Evolutionary conservation across 495 filamentous ascomycete species (phyloP), one percentile per base, ranked within the genome.

Genomic region (Trypethelium eluteriae): DNA sequence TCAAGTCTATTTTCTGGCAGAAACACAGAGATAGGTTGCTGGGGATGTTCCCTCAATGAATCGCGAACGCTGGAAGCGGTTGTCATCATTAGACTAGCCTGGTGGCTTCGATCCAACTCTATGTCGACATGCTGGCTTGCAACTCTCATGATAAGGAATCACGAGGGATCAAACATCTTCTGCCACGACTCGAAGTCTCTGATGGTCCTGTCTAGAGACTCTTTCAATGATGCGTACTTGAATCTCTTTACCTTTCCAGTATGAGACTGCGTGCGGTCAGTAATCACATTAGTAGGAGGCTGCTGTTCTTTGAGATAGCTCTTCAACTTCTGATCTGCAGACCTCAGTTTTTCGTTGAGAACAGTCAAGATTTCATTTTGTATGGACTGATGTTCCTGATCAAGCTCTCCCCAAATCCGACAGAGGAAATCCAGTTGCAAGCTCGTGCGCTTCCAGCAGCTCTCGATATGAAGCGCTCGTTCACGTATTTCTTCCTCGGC

Each of bases 401-500:
- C 74, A 39, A 83, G 74, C 5, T 64, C 68, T 11, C 75, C 14
- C 25, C 72, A 66, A 18, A 79, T 69, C 16, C 70, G 70, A 25
- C 67, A 67, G 36, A 80, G 53, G 65, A 81, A 77, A 16, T 74
- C 41, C 12, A 81, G 65, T 63, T 81, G 75, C 39, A 65, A 56
- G 34, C 64, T 73, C 35, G n/a, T 53, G 49, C 70, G 69, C 3
- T 68, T 53, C 76, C 80, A 82, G 64, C 74, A 64, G 38, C 66
- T 74, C 57, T 80, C 70, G 4, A 81, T 63, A 1, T 70, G 67
- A 14, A 79, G 35, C 2, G 73, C 68, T 38, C 72, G 74, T 47
- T 81, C 80, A 11, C 50, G 38, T 32, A 74, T 70, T 53, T 77
- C 74, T 1, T 62, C 39, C 64, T 66, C 66, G 9, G 75, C 76